A percentile compares a stretch with the other conserved stretches of the same genome.
These are phyloP conservation scores for Sclerotinia spermophila DNA, from an alignment of 2,329 filamentous ascomycete species.

Conservation along the genomic window DNA sequence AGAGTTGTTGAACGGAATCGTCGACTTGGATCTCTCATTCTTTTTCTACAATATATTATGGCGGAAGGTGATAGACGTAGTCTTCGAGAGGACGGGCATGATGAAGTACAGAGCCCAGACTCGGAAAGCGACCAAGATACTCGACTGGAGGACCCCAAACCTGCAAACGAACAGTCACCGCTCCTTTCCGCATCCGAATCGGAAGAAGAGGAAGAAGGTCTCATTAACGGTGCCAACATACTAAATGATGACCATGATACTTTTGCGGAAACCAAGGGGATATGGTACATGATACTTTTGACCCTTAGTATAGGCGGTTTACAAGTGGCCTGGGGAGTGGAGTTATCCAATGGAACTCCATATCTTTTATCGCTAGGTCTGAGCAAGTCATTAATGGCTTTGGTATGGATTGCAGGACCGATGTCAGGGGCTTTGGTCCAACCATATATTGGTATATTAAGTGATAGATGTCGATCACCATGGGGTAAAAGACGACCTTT, in stretches of 20 bases:
- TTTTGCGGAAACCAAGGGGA: constrained; percentile 68
- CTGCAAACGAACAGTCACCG: constrained; percentile 47
- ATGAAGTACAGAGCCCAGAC: constrained; percentile 12
- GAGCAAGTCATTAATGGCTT: constrained; percentile 76
- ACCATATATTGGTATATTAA: constrained; percentile 77
- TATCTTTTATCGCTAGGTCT: constrained; percentile 76
- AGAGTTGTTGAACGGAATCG: neutral
- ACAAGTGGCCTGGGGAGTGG: constrained; percentile 94
- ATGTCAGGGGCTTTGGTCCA: constrained; percentile 76
- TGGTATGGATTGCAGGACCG: constrained; percentile 82
- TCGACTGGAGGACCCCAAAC: constrained; percentile 24
- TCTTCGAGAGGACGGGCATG: constrained; percentile 15
- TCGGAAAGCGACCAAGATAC: neutral
- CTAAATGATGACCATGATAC: constrained; percentile 44
- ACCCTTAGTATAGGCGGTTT: constrained; percentile 84
- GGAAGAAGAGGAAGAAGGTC: constrained; percentile 39
- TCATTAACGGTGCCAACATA: constrained; percentile 37
- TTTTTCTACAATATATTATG: constrained; percentile 18
- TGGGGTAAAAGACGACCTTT: constrained; percentile 82
- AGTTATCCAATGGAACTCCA: constrained; percentile 87
- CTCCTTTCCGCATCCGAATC: constrained; percentile 44
- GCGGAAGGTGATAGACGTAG: constrained; percentile 20
- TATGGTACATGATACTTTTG: constrained; percentile 80
- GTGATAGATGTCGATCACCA: constrained; percentile 68
- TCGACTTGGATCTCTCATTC: neutral